Evolutionary conservation across 305 asterid genomes (phyloP), one percentile per base, ranked within the genome.

Genomic region (Coffea humblotiana): DNA sequence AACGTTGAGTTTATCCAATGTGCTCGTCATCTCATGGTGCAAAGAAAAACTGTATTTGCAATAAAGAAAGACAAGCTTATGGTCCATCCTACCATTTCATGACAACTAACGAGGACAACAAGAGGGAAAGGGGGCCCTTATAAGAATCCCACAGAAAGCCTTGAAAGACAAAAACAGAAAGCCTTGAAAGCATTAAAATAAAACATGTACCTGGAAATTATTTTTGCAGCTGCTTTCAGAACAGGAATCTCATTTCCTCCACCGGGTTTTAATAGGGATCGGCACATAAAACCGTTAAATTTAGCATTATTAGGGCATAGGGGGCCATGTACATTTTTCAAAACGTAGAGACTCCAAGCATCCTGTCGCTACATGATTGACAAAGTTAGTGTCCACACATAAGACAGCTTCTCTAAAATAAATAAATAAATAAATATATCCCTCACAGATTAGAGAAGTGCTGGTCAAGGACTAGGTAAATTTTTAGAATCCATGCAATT

Each of bases 311-410:
- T 70, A 60, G 68, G 82, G 74, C 76, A 69, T 43, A 67, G 64
- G 58, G 84, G 84, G 72, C 83, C 81, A 37, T 61, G 72, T 37
- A 54, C 75, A 71, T 78, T 74, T 78, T 73, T 86, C 72, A 79
- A 71, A 69, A 83, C 76, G 67, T 82, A 72, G 74, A 84, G 75
- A 81, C 82, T 78, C 82, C 83, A 85, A 72, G 83, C 81, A 82
- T 80, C 86, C 78, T 78, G 86, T 75, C 76, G 81, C 90, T 88
- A 83, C 78, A 79, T 56, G 68, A 68, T 75, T 73, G 77, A 73
- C 72, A 51, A 61, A 76, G 13, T 35, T 60, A 77, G 58, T 14
- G 43, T 80, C 77, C 3, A 29, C 54, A 47, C 18, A 11, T 2
- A 48, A 13, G 43, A 21, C 43, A 48, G n/a, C 45, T 48, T 72